Conservation (phyloP, 2,329 filamentous ascomycete species). For the Beauveria asiatica region DNA sequence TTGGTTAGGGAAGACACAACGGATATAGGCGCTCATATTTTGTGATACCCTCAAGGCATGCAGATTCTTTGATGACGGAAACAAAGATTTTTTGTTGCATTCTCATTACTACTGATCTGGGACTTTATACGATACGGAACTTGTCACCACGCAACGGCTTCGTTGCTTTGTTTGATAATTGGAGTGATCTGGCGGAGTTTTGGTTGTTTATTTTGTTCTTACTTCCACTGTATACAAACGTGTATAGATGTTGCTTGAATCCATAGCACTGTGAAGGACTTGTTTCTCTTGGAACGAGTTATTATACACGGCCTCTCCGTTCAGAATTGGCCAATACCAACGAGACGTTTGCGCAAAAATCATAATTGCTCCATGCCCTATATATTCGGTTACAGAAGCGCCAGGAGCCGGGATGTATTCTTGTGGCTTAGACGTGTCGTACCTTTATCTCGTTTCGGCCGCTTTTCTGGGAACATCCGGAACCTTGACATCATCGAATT, state of each 20-base stretch:
- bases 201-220: slow-evolving; percentile 2
- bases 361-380: neutral
- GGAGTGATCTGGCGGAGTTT: slow-evolving; percentile 8
- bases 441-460: slow-evolving; percentile 26
- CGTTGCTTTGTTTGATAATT: neutral
- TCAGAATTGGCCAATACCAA: neutral
- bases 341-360: neutral
- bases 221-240: neutral
- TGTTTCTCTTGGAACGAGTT: neutral
- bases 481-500: slow-evolving; percentile 91
- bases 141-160: neutral
- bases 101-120: slow-evolving; percentile 8
- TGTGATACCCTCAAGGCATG: slow-evolving; percentile 30
- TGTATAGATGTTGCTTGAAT: neutral
- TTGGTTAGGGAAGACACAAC: neutral
- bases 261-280: neutral
- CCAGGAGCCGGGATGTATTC: neutral
- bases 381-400: neutral
- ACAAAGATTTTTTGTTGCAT: slow-evolving; percentile 11
- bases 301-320: neutral
- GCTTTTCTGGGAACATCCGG: slow-evolving; percentile 59
- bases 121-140: neutral
- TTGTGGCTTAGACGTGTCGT: neutral
- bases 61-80: slow-evolving; percentile 16
- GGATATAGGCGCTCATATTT: slow-evolving; percentile 15